Conservation (phyloP, 1,139 yeast species). For the Hemisphaericaspora xylanilytica region DNA sequence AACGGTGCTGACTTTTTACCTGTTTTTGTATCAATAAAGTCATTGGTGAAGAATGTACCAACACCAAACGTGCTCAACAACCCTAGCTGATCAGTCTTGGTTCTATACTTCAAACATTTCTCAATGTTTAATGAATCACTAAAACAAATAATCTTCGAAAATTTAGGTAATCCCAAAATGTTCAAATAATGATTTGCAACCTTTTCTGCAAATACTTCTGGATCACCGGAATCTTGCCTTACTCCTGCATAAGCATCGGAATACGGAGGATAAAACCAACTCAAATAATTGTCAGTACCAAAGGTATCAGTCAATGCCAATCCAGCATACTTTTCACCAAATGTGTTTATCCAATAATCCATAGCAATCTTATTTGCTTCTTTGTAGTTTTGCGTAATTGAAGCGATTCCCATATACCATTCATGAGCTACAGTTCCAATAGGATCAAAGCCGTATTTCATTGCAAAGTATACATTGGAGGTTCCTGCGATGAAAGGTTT, state of each 20-base stretch:
- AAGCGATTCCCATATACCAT: conserved; percentile 98
- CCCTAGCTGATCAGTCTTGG: conserved; percentile 64
- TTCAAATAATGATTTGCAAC: conserved; percentile 68
- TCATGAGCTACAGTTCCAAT: conserved; percentile 98
- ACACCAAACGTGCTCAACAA: conserved; percentile 80
- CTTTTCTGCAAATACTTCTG: conserved; percentile 67
- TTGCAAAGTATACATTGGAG: conserved; percentile 83
- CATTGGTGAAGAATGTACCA: conserved; percentile 89
- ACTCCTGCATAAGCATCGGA: conserved; percentile 85
- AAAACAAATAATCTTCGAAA: conserved; percentile 71
- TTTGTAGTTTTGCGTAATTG: conserved; percentile 72
- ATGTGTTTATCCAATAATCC: conserved; percentile 84
- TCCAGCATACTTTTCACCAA: conserved; percentile 78
- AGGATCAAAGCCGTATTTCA: conserved; percentile 62
- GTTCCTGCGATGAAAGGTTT: conserved; percentile 63
- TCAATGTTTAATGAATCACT: conserved; percentile 86
- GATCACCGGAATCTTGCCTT: conserved; percentile 97
- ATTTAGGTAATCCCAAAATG: conserved; percentile 52
- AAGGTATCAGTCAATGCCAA: conserved; percentile 95
- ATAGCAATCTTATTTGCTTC: conserved; percentile 75
- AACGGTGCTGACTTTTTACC: conserved; percentile 69
- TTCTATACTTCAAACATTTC: conserved; percentile 65
- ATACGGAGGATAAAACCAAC: conserved; percentile 61
- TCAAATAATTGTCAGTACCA: conserved; percentile 83
- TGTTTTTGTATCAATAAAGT: conserved; percentile 36